These are phyloP conservation scores for Microstegium vimineum DNA, from an alignment of 176 grass and related monocot genomes.

Conservation along the genomic window DNA sequence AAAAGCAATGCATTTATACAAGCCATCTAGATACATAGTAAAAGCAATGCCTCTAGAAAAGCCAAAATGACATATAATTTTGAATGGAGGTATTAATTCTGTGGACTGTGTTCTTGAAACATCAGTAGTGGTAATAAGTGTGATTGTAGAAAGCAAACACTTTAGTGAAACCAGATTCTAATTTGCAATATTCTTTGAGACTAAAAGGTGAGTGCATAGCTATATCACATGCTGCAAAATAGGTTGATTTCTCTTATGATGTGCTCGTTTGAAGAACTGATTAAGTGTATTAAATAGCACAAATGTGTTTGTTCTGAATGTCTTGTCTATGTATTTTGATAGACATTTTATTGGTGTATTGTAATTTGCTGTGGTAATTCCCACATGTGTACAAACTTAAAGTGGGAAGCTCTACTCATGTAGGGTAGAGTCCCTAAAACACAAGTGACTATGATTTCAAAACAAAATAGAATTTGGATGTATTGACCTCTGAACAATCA, in stretches of 20 bases:
- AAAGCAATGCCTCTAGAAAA: no score
- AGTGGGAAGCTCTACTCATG: not conserved
- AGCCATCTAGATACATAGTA: no score
- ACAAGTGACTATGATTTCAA: not conserved
- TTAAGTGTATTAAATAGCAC: not conserved
- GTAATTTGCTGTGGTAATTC: not conserved
- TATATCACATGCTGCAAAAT: not conserved
- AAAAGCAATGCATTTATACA: not conserved
- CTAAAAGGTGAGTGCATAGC: no score
- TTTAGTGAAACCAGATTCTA: not conserved
- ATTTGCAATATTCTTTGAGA: not conserved
- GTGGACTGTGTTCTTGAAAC: conserved; percentile 7
- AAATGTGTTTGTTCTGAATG: not conserved
- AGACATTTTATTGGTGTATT: not conserved
- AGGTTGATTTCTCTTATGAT: not conserved
- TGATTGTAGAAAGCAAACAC: not conserved
- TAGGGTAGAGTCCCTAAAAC: not conserved
- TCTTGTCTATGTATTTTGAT: not conserved
- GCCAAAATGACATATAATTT: not conserved
- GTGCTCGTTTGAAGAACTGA: not conserved
- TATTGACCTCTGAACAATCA: not conserved
- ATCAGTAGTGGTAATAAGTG: not conserved
- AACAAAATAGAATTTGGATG: not conserved
- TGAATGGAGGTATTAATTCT: not conserved
- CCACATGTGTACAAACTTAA: not conserved